Percentiles rank a stretch among this genome's conserved stretches.
phyloP scores from a whole-genome alignment of 2,329 filamentous ascomycete genomes.

The Neonectria sp. region DNA sequence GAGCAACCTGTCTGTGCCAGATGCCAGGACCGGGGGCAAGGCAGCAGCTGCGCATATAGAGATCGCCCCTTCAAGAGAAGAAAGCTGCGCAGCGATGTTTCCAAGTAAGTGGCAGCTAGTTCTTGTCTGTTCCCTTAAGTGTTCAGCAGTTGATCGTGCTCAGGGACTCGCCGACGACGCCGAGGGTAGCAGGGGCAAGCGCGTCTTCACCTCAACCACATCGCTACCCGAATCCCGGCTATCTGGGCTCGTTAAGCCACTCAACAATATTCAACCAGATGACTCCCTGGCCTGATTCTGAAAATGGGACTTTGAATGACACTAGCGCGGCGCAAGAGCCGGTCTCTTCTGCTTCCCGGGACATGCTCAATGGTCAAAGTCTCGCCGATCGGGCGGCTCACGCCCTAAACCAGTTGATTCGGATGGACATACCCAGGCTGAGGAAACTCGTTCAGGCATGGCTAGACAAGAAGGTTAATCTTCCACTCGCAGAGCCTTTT shows the following conservation, averaged over 20 bases:
- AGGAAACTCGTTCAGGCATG: constrained; percentile 3
- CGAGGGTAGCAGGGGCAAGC: neutral
- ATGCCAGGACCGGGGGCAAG: constrained; percentile 18
- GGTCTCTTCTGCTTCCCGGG: neutral
- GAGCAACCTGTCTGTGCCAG: constrained; percentile 20
- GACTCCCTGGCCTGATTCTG: constrained; percentile 3
- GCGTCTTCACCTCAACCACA: constrained; percentile 9
- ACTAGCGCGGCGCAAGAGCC: constrained; percentile 13
- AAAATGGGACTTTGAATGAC: neutral
- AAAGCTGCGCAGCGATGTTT: constrained; percentile 1
- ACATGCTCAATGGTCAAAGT: constrained; percentile 16
- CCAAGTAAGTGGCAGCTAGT: neutral
- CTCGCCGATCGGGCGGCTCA: constrained; percentile 16
- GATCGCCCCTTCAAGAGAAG: constrained; percentile 20
- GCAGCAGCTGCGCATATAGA: constrained; percentile 16
- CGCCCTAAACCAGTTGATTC: constrained; percentile 6
- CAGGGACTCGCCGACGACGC: constrained; percentile 9
- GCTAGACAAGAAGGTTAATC: constrained; percentile 21
- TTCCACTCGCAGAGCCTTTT: constrained; percentile 22
- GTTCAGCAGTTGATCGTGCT: constrained; percentile 1
- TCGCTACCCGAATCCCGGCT: constrained; percentile 27
- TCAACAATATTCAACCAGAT: constrained; percentile 25
- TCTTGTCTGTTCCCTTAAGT: neutral
- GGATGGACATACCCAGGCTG: constrained; percentile 9
- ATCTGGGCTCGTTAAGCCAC: constrained; percentile 23